These are phyloP conservation scores for Vicia sativa DNA, from an alignment of 306 rosid species.

Conservation along the genomic window DNA sequence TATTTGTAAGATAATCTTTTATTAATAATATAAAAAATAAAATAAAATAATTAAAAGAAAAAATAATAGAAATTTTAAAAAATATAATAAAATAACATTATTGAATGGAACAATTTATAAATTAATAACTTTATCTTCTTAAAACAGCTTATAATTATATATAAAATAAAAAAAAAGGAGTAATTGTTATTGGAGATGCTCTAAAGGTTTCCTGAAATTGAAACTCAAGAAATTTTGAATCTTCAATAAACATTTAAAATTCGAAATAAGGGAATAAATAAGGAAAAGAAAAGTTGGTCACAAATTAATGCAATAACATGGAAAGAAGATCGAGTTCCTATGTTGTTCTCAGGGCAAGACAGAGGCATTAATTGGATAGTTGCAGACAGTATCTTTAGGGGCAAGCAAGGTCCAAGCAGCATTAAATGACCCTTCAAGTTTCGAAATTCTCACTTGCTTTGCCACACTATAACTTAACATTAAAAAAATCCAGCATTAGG, in stretches of 20 bases:
- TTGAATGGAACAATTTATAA: too few relatives aligned
- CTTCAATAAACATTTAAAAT: background rate
- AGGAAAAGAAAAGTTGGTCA: background rate
- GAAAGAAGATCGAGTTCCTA: constrained; percentile 37
- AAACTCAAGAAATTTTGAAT: background rate
- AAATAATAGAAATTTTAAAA: too few relatives aligned
- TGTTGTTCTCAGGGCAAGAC: background rate
- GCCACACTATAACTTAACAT: background rate
- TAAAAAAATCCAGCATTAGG: background rate
- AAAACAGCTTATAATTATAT: too few relatives aligned
- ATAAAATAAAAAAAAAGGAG: too few relatives aligned
- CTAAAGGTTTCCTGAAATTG: too few relatives aligned
- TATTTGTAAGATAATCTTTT: too few relatives aligned
- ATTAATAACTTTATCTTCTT: too few relatives aligned
- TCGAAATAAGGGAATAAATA: background rate
- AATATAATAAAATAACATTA: too few relatives aligned
- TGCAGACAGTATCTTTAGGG: constrained; percentile 34
- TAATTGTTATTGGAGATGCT: too few relatives aligned
- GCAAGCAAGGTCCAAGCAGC: constrained; percentile 41
- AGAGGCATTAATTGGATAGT: constrained; percentile 18
- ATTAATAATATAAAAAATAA: too few relatives aligned
- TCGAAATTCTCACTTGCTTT: constrained; percentile 23
- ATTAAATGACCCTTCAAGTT: constrained; percentile 28
- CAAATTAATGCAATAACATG: constrained; percentile 12
- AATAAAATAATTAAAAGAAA: too few relatives aligned